Evolutionary conservation across 306 rosid genomes (phyloP).

Genomic region (Pyrus communis): DNA sequence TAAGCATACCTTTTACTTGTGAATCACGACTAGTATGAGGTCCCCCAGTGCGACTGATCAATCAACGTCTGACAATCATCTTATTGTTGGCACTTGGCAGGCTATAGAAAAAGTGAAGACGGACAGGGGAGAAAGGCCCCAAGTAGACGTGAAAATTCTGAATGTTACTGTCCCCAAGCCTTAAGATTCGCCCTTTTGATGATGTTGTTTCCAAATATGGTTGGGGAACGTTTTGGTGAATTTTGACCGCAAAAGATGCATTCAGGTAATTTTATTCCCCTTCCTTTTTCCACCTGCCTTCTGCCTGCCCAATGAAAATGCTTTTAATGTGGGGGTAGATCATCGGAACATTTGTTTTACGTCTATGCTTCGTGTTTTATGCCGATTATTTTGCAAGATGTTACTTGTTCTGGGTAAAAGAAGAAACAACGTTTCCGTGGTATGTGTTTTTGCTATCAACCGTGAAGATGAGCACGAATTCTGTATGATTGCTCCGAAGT

Average conservation of each 20-base stretch:
- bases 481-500: background rate
- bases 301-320: background rate
- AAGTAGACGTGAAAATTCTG: constrained; percentile 87
- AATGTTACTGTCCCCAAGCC: constrained; percentile 95
- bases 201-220: background rate
- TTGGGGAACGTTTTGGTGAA: background rate
- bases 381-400: background rate
- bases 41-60: background rate
- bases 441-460: background rate
- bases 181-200: constrained; percentile 20
- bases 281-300: background rate
- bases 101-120: constrained; percentile 87
- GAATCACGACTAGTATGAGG: background rate
- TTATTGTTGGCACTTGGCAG: constrained; percentile 44
- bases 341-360: background rate
- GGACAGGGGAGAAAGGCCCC: constrained; percentile 76
- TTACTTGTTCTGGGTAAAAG: background rate
- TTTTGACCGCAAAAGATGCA: background rate
- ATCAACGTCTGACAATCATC: background rate
- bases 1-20: background rate
- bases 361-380: background rate
- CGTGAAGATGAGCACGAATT: background rate
- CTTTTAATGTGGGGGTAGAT: background rate
- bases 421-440: background rate
- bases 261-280: constrained; percentile 8